Conservation (phyloP, 306 rosid genomes). For the Gastrolobium villosum region DNA sequence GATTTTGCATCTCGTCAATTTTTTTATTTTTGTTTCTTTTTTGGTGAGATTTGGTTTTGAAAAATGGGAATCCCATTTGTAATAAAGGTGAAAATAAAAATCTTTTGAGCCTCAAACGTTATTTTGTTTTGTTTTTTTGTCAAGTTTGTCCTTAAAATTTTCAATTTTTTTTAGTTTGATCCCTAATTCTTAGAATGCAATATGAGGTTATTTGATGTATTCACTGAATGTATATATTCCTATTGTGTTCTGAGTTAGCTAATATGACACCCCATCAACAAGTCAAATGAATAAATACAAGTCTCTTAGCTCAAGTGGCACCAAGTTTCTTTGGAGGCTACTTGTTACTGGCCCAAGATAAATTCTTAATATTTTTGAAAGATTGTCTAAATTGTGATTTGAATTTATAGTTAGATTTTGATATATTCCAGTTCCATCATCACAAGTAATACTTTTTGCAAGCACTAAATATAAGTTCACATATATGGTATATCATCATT, state of each 20-base stretch:
- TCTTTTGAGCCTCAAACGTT: neutral
- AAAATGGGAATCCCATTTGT: slow-evolving; percentile 2
- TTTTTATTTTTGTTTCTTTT: neutral
- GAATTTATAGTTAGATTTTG: neutral
- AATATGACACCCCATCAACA: neutral
- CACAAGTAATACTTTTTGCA: neutral
- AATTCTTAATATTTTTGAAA: slow-evolving; percentile 6
- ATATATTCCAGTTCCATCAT: neutral
- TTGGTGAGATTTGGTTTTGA: slow-evolving; percentile 35
- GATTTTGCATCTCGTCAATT: neutral
- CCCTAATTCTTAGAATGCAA: slow-evolving; percentile 11
- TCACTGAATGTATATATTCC: neutral
- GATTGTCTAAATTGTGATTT: neutral
- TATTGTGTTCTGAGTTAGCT: neutral
- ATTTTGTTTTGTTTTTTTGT: slow-evolving; percentile 15
- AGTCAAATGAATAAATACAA: neutral
- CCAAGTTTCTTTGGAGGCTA: neutral
- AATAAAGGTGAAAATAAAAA: neutral
- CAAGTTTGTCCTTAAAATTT: neutral
- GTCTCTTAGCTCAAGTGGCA: neutral
- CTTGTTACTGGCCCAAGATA: neutral
- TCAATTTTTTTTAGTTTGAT: neutral
- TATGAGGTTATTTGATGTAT: neutral
- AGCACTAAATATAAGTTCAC: neutral
- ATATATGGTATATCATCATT: neutral